Percentiles rank a stretch among this genome's conserved stretches.
These are phyloP conservation scores for Gonapodya prolifera DNA, from an alignment of 192 early-diverging fungal genomes.

Conservation along the genomic window DNA sequence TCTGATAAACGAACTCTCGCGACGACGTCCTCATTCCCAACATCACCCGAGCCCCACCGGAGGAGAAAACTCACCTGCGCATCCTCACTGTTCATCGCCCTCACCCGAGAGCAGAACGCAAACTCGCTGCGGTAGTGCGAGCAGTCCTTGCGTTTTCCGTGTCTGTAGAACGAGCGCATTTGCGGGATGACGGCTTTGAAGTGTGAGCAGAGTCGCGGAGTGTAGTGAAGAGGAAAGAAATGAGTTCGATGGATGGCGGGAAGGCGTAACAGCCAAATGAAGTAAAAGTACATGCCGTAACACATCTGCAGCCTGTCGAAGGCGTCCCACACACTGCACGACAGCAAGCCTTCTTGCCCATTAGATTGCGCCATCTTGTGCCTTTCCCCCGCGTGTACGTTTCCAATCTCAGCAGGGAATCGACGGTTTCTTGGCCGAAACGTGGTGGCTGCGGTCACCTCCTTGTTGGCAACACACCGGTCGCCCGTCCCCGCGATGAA, in stretches of 20 bases:
- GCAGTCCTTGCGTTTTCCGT: constrained; percentile 33
- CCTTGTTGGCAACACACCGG: no score
- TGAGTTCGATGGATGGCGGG: background rate
- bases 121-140: constrained; percentile 21
- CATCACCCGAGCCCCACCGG: no score
- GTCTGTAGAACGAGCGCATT: constrained; percentile 32
- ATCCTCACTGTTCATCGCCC: constrained; percentile 18
- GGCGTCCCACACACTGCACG: constrained; percentile 20
- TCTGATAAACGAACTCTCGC: no score
- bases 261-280: background rate
- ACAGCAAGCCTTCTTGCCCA: constrained; percentile 7
- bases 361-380: no score
- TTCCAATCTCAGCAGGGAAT: no score
- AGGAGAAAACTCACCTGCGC: constrained; percentile 24
- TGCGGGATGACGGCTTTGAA: constrained; percentile 23
- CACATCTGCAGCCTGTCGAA: constrained; percentile 29
- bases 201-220: no score
- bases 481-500: no score
- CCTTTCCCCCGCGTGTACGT: no score
- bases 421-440: no score
- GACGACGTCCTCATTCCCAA: no score
- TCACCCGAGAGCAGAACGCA: constrained; percentile 27
- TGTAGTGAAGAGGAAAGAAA: no score
- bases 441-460: no score
- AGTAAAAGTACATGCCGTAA: constrained; percentile 16